Conservation (phyloP, 1,139 yeast genomes). For the Protomyces lactucae-debilis region DNA sequence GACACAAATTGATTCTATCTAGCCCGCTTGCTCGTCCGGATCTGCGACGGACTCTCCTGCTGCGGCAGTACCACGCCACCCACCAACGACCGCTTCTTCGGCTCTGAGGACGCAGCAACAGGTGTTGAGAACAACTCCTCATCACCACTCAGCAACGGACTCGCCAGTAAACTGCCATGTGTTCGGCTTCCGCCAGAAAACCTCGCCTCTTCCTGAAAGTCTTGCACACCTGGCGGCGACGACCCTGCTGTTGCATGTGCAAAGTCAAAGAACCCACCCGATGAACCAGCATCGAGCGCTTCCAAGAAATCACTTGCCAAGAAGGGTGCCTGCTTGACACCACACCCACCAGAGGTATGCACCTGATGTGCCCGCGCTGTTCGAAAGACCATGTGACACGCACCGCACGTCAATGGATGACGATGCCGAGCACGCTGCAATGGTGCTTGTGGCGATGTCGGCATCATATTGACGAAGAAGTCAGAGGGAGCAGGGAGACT, state of each 20-base stretch:
- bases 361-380: conserved; percentile 7
- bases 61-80: neutral
- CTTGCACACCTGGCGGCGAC: neutral
- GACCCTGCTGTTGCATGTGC: neutral
- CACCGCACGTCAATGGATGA: conserved; percentile 3
- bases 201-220: neutral
- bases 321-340: conserved; percentile 21
- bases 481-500: neutral
- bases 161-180: neutral
- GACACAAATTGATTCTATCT: neutral
- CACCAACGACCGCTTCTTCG: neutral
- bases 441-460: conserved; percentile 5
- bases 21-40: neutral
- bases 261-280: neutral
- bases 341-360: conserved; percentile 1
- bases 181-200: too few relatives aligned
- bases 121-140: neutral
- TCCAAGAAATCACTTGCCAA: conserved; percentile 6
- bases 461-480: conserved; percentile 7
- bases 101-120: neutral
- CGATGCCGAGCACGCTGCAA: neutral
- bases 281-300: neutral
- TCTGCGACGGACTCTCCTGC: neutral
- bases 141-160: neutral
- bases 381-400: conserved; percentile 12